These are phyloP conservation scores for Fibroporia radiculosa DNA, from an alignment of 768 basidiomycete genomes.

Conservation along the genomic window DNA sequence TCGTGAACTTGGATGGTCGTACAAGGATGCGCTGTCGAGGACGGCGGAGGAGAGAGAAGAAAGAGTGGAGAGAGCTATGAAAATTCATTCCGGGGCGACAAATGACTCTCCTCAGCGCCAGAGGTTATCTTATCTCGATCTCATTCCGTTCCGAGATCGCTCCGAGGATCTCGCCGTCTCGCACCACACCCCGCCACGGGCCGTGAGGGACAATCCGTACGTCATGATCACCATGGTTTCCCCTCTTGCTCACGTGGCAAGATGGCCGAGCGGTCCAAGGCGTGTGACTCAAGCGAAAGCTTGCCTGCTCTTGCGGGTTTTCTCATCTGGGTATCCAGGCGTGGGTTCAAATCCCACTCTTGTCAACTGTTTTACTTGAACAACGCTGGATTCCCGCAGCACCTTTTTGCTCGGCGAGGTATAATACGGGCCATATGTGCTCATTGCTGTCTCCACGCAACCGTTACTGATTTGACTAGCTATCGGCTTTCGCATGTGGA, in stretches of 20 bases:
- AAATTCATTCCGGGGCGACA: too few relatives aligned
- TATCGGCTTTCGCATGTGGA: too few relatives aligned
- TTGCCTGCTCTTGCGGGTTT: slow-evolving; percentile 18
- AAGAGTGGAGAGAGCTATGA: neutral
- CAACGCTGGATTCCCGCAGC: too few relatives aligned
- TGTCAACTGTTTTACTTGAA: slow-evolving; percentile 13
- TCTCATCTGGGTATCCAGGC: slow-evolving; percentile 24
- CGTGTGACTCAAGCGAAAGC: slow-evolving; percentile 50
- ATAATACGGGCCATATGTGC: too few relatives aligned
- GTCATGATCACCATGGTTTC: too few relatives aligned
- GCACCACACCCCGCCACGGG: too few relatives aligned
- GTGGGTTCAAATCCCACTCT: slow-evolving; percentile 23
- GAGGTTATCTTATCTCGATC: slow-evolving; percentile 2
- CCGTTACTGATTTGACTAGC: too few relatives aligned
- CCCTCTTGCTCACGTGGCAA: slow-evolving; percentile 37
- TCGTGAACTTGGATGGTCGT: neutral
- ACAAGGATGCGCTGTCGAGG: neutral
- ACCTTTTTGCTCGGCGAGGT: too few relatives aligned
- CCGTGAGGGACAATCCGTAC: too few relatives aligned
- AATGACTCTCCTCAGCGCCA: too few relatives aligned
- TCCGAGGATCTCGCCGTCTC: slow-evolving; percentile 1
- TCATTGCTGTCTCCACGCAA: too few relatives aligned
- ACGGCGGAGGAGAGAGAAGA: neutral
- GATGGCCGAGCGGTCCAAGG: slow-evolving; percentile 60
- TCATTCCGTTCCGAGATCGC: neutral